These are phyloP conservation scores for Silene noctiflora DNA, from an alignment of 179 eudicot species.

Conservation along the genomic window DNA sequence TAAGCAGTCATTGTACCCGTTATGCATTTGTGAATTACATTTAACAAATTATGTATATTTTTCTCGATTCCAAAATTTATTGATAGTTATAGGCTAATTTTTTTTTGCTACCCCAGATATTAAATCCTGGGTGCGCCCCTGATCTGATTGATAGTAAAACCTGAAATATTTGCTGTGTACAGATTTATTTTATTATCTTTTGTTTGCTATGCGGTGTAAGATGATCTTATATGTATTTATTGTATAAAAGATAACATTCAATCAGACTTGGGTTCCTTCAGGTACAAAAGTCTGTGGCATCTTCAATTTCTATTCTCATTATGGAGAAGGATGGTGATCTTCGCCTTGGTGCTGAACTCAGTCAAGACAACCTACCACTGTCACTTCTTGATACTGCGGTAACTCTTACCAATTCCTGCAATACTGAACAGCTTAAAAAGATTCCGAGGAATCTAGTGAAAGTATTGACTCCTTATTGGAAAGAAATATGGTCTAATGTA, in stretches of 20 bases:
- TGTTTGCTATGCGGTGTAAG: neutral
- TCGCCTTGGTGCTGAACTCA: conserved; percentile 34
- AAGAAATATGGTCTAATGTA: conserved; percentile 49
- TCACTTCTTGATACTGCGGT: conserved; percentile 47
- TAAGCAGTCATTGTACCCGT: no score
- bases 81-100: no score
- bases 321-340: conserved; percentile 32
- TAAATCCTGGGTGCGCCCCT: no score
- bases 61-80: no score
- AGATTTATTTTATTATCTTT: neutral
- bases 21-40: no score
- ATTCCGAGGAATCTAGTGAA: conserved; percentile 39
- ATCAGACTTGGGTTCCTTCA: conserved; percentile 64
- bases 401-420: conserved; percentile 57
- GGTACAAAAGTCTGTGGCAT: conserved; percentile 40
- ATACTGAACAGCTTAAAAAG: conserved; percentile 44
- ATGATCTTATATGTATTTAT: neutral
- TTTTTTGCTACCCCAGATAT: no score
- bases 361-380: conserved; percentile 45
- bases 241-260: conserved; percentile 18
- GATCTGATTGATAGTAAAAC: neutral
- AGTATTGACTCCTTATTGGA: conserved; percentile 30
- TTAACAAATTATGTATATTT: no score
- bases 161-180: neutral
- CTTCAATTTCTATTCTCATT: conserved; percentile 26